Evolutionary conservation across 148 eudicot genomes (phyloP).

Genomic region (Vaccinium vitisidaea): DNA sequence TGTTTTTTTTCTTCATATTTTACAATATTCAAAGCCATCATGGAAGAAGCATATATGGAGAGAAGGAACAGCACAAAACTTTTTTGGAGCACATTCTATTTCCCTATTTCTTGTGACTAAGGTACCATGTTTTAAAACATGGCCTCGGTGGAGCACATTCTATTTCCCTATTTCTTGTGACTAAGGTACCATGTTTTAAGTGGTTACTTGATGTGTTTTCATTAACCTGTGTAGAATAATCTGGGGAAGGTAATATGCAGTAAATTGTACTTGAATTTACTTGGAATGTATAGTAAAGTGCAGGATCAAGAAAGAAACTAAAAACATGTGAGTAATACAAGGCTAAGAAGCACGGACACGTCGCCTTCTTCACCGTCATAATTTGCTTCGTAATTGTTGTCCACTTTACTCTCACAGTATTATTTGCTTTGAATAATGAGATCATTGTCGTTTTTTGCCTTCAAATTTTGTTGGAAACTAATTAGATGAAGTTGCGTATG

Average conservation of each 20-base stretch:
- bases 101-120: constrained; percentile 70
- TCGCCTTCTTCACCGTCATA: neutral
- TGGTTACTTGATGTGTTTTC: neutral
- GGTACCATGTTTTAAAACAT: constrained; percentile 42
- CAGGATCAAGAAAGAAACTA: too few species aligned
- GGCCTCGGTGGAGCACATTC: constrained; percentile 58
- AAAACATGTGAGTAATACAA: too few species aligned
- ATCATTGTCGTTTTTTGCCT: too few species aligned
- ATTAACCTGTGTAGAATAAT: neutral
- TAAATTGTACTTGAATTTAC: neutral
- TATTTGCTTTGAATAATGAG: too few species aligned
- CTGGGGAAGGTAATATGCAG: neutral
- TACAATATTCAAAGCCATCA: constrained; percentile 46
- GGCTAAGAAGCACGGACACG: too few species aligned
- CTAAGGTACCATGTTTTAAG: constrained; percentile 48
- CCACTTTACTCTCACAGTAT: neutral
- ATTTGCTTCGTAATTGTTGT: neutral
- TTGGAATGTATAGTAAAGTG: too few species aligned
- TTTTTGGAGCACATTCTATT: constrained; percentile 54
- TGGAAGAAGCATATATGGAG: constrained; percentile 84
- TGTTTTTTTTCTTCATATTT: too few species aligned
- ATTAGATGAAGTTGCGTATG: too few species aligned
- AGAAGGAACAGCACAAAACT: constrained; percentile 36
- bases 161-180: constrained; percentile 58
- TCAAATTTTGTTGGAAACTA: too few species aligned